Evolutionary conservation across 2,329 filamentous ascomycete genomes (phyloP), one percentile per base, ranked within the genome.

Genomic region (Furcasterigmium sp.): DNA sequence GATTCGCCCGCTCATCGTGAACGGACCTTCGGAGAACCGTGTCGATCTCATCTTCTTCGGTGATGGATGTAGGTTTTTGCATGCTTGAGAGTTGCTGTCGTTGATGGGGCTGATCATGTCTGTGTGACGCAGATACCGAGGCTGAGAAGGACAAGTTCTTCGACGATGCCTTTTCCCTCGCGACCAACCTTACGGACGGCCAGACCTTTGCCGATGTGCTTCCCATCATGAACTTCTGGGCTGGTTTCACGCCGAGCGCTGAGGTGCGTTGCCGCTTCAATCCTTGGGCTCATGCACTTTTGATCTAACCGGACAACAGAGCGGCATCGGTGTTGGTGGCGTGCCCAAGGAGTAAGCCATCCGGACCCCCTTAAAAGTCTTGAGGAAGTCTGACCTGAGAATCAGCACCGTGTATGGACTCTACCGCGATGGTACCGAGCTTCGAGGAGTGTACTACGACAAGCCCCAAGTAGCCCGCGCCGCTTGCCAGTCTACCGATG

Each of bases 91-190:
- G n/a, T n/a, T n/a, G n/a, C n/a, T n/a, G n/a, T n/a, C n/a, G n/a
- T n/a, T n/a, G n/a, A n/a, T n/a, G n/a, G n/a, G n/a, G n/a, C n/a
- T n/a, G n/a, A n/a, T n/a, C n/a, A n/a, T n/a, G n/a, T n/a, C n/a
- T n/a, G n/a, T 17, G 19, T 37, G 37, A 20, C n/a, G 32, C 35
- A 59, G 56, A 60, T 39, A 59, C 56, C 6, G 49, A 54, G 38
- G 53, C 49, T 8, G 55, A 60, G 46, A 59, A 56, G 41, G 56
- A 56, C 46, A 60, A 60, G 44, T 60, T 59, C 49, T 56, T 59
- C 41, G 49, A 50, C 20, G 57, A 60, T 48, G 55, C 57, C 14
- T 28, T 57, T 44, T 49, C 49, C 38, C 51, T 56, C 21, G 54
- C 56, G 13, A 49, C 39, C 21, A 54, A 59, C 30, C 42, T 59